Percentiles rank a stretch among this genome's conserved stretches.
These are phyloP conservation scores for Pyropia haitanensis DNA, from an alignment of 23 red algal species.

Conservation along the genomic window DNA sequence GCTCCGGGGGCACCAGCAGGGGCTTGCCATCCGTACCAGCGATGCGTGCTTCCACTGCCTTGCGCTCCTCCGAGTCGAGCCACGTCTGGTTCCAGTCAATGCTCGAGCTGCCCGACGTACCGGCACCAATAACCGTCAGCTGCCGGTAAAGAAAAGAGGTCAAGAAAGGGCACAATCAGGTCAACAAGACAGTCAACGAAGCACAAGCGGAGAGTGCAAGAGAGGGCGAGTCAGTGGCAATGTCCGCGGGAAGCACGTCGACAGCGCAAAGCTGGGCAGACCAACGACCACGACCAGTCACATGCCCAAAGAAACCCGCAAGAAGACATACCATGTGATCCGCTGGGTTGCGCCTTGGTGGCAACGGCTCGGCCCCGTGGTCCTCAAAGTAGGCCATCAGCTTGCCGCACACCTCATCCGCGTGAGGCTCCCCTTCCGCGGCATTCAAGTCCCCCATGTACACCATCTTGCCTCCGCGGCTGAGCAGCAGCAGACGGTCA, in stretches of 20 bases:
- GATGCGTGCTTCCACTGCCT: not conserved
- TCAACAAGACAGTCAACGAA: too few relatives aligned
- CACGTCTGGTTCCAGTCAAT: not conserved
- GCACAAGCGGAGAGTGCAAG: too few relatives aligned
- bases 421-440: too few relatives aligned
- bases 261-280: slow-evolving; percentile 7
- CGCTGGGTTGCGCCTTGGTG: slow-evolving; percentile 23
- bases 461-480: slow-evolving; percentile 35
- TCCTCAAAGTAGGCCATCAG: slow-evolving; percentile 40
- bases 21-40: too few relatives aligned
- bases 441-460: slow-evolving; percentile 42
- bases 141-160: too few relatives aligned
- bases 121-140: too few relatives aligned
- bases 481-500: slow-evolving; percentile 33
- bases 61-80: not conserved
- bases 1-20: too few relatives aligned
- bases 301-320: slow-evolving; percentile 2
- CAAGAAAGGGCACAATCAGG: too few relatives aligned
- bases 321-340: slow-evolving; percentile 44
- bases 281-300: not conserved
- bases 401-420: slow-evolving; percentile 7
- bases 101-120: slow-evolving; percentile 3
- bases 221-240: too few relatives aligned
- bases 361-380: slow-evolving; percentile 38
- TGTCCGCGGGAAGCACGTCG: not conserved